Evolutionary conservation across 1,284 basidiomycete genomes (phyloP).

Genomic region (Ceraceosorus guamensis): DNA sequence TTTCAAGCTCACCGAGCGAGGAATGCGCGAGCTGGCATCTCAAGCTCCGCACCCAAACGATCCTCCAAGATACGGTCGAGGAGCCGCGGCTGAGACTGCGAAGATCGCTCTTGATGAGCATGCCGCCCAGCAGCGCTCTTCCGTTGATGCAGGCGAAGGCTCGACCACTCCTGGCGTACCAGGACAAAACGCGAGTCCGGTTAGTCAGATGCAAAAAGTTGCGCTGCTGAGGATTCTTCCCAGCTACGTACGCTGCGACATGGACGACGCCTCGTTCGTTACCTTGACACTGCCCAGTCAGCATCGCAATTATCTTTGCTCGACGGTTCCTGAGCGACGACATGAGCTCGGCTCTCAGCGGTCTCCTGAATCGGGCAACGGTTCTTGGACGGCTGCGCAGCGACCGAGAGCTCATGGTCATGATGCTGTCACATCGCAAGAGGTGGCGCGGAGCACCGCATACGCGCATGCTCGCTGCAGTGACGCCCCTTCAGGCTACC

Average conservation of each 20-base stretch:
- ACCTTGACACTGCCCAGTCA: constrained; percentile 3
- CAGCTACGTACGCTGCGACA: constrained; percentile 1
- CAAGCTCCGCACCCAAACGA: too few relatives aligned
- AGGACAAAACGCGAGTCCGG: constrained; percentile 58
- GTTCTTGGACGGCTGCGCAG: neutral
- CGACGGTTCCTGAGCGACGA: constrained; percentile 2
- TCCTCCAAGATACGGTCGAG: too few relatives aligned
- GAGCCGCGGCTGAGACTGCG: too few relatives aligned
- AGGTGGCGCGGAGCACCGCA: too few relatives aligned
- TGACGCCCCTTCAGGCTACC: too few relatives aligned
- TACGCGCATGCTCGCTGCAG: too few relatives aligned
- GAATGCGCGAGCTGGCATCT: too few relatives aligned
- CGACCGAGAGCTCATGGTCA: neutral
- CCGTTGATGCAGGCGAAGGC: neutral
- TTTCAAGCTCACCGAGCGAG: neutral
- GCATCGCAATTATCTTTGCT: constrained; percentile 11
- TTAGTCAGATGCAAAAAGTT: constrained; percentile 93
- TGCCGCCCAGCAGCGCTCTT: neutral
- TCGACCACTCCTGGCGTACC: neutral
- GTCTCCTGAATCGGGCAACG: too few relatives aligned
- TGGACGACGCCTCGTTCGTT: constrained; percentile 1
- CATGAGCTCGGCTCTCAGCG: too few relatives aligned
- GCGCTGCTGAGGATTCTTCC: constrained; percentile 67
- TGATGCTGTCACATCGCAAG: too few relatives aligned
- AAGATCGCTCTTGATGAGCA: too few relatives aligned